Evolutionary conservation across 2,329 filamentous ascomycete species (phyloP).

Genomic region (Pseudocercospora fijiensis): DNA sequence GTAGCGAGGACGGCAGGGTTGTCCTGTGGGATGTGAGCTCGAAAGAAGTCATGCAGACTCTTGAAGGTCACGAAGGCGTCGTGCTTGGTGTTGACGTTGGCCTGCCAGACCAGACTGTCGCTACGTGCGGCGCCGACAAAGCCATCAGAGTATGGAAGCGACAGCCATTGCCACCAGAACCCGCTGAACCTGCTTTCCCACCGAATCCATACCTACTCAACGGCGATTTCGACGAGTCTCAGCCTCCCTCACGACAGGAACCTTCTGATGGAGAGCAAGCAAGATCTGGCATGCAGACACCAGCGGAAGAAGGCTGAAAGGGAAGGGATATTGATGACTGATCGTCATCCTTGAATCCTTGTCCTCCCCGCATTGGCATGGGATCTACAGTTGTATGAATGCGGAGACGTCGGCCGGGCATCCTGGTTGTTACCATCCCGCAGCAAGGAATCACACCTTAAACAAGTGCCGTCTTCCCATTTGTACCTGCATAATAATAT

Average conservation of each 20-base stretch:
- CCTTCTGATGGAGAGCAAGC: conserved; percentile 5
- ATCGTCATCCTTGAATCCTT: background rate
- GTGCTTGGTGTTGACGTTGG: conserved; percentile 62
- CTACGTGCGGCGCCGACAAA: conserved; percentile 62
- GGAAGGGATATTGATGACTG: background rate
- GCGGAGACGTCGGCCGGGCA: background rate
- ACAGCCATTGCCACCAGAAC: conserved; percentile 20
- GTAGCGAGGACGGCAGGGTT: conserved; percentile 83
- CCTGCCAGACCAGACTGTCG: conserved; percentile 54
- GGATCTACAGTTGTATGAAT: conserved; percentile 1
- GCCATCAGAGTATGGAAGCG: conserved; percentile 61
- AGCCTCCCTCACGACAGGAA: conserved; percentile 1
- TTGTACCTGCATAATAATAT: background rate
- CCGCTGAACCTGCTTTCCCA: background rate
- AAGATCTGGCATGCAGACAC: conserved; percentile 7
- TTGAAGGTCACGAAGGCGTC: conserved; percentile 57
- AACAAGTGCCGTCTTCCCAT: background rate
- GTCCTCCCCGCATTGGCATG: conserved; percentile 10
- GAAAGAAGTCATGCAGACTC: conserved; percentile 75
- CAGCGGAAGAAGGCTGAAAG: conserved; percentile 6
- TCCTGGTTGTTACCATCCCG: background rate
- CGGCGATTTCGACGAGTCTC: conserved; percentile 3
- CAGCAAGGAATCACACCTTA: background rate
- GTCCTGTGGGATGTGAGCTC: conserved; percentile 87
- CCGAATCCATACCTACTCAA: background rate